A percentile compares a stretch with the other conserved stretches of the same genome.
phyloP scores from a whole-genome alignment of 768 basidiomycete genomes.

The Psilocybe sp. region DNA sequence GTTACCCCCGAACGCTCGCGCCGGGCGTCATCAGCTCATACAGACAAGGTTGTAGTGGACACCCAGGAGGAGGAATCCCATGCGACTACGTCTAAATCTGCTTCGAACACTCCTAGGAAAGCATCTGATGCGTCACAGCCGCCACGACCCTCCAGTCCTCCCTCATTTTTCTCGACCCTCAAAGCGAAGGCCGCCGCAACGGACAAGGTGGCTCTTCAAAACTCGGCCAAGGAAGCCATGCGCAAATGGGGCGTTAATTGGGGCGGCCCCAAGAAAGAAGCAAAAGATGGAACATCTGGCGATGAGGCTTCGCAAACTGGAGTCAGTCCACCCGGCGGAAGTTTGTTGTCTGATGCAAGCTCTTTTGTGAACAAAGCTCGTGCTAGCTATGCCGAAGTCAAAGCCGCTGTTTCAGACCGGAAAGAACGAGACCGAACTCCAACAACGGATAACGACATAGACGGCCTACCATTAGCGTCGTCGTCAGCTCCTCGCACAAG shows the following conservation, averaged over 20 bases:
- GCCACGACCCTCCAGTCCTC: slow-evolving; percentile 41
- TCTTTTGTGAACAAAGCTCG: slow-evolving; percentile 37
- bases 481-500: slow-evolving; percentile 12
- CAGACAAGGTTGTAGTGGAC: slow-evolving; percentile 30
- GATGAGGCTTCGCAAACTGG: slow-evolving; percentile 45
- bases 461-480: slow-evolving; percentile 9
- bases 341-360: slow-evolving; percentile 22
- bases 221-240: slow-evolving; percentile 85
- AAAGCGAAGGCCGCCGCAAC: slow-evolving; percentile 70
- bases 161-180: slow-evolving; percentile 74
- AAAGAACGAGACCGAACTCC: slow-evolving; percentile 41
- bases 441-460: slow-evolving; percentile 11
- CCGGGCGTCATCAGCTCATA: slow-evolving; percentile 43
- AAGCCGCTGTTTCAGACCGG: slow-evolving; percentile 73
- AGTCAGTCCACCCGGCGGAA: slow-evolving; percentile 14
- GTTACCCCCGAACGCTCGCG: slow-evolving; percentile 10
- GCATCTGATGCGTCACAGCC: slow-evolving; percentile 25
- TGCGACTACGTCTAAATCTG: slow-evolving; percentile 19
- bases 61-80: slow-evolving; percentile 28
- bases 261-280: slow-evolving; percentile 61
- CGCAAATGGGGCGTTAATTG: slow-evolving; percentile 91
- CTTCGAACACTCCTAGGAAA: slow-evolving; percentile 32
- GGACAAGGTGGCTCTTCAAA: slow-evolving; percentile 84
- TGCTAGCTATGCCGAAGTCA: slow-evolving; percentile 69
- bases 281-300: slow-evolving; percentile 19